Base-by-base conservation (phyloP, 192 early-diverging fungal species). In the Dissophora ornata region DNA sequence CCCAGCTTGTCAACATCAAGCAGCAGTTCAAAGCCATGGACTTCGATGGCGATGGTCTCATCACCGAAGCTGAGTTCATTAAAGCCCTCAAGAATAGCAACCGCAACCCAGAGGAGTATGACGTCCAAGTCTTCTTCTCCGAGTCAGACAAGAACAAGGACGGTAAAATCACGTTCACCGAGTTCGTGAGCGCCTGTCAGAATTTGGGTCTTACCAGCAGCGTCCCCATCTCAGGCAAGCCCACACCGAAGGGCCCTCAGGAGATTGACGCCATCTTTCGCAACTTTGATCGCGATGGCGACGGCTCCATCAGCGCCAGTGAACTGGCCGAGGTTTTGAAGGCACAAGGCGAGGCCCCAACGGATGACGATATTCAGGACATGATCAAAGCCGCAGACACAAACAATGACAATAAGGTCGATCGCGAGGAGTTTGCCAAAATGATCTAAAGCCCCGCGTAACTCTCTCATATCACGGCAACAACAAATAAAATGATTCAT, bases 351-450 rank as follows among this genome's bases (percentile, higher is more conserved):
- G 92, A 94, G 54, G 81, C 83, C 21, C 69, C 92, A 15, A 84
- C 85, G 2, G 86, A 90, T 30, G 82, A 90, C 51, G 91, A 96
- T 62, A 55, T 94, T 10, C 82, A 92, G 55, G 90, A 89, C 38
- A 94, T 96, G 94, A 90, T 96, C 47, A 82, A 83, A 33, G 90
- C 89, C 67, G 91, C 91, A 6, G 91, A 96, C 60, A 54, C 79
- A 26, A 87, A 96, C 66, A 86, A 85, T 0, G 91, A 92, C 68
- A 85, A 87, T 26, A 83, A 82, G 36, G 84, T 91, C 34, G 84
- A 78, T 61, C 75, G 80, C 49, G 79, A 87, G 16, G 88, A 89
- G 78, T 90, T 89, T 69, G 62, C 74, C 61, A 52, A 74, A 16
- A 82, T 89, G 46, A 82, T 89, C 81, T 79, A 59, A 16, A 57